Evolutionary conservation across 768 basidiomycete species (phyloP).

Genomic region (Pholiota conissans): DNA sequence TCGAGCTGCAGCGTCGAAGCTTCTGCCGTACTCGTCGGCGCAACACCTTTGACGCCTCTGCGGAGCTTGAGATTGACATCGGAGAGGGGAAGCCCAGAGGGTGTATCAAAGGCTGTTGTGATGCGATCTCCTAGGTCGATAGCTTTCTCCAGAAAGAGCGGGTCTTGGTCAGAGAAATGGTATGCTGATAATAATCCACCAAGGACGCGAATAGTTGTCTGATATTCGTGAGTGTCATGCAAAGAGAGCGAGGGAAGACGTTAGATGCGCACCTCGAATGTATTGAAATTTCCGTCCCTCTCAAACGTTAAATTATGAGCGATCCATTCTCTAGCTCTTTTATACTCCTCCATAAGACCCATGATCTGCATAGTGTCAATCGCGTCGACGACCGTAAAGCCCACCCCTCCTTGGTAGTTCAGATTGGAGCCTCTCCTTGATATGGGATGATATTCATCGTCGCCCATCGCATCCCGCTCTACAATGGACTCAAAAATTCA

Average conservation of each 20-base stretch:
- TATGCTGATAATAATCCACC: constrained; percentile 90
- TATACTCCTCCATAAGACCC: constrained; percentile 83
- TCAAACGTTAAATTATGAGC: constrained; percentile 70
- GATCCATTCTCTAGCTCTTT: constrained; percentile 80
- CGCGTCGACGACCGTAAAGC: constrained; percentile 86
- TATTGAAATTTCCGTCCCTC: constrained; percentile 76
- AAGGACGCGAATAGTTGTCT: constrained; percentile 92
- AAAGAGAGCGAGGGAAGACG: constrained; percentile 49
- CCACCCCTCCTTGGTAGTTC: constrained; percentile 75
- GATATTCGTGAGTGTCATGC: constrained; percentile 20
- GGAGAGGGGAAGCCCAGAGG: constrained; percentile 77
- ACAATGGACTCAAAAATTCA: neutral
- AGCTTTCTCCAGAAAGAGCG: constrained; percentile 75
- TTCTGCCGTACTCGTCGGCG: constrained; percentile 81
- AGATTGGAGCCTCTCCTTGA: constrained; percentile 75
- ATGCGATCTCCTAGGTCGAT: constrained; percentile 84
- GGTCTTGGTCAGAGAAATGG: constrained; percentile 68
- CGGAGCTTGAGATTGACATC: constrained; percentile 72
- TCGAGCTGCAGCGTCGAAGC: constrained; percentile 88
- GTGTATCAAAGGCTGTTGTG: constrained; percentile 79
- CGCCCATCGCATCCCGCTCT: constrained; percentile 92
- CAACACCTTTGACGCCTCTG: constrained; percentile 62
- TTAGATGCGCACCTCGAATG: constrained; percentile 71
- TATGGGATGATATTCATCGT: constrained; percentile 91
- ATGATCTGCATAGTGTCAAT: constrained; percentile 90